Percentiles rank a stretch among this genome's conserved stretches.
Conservation (phyloP, 192 early-diverging fungal species). For the Coemansia furcata region DNA sequence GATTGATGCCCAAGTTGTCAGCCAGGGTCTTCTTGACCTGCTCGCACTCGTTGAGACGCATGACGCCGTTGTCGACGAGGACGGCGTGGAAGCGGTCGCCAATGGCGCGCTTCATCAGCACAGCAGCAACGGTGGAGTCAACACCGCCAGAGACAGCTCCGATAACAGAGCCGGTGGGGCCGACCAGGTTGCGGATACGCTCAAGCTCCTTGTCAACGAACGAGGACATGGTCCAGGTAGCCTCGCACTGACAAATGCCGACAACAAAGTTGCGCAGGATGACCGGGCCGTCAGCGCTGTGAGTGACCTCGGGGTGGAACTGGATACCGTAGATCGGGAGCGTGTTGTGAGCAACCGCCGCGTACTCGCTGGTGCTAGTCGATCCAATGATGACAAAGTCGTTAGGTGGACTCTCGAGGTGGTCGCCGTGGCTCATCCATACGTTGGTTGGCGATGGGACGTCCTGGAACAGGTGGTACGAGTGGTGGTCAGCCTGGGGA, state of each 20-base stretch:
- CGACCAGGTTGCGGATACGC: conserved; percentile 88
- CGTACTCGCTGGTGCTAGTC: conserved; percentile 86
- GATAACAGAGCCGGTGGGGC: conserved; percentile 88
- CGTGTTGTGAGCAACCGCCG: conserved; percentile 79
- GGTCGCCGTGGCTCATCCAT: conserved; percentile 99
- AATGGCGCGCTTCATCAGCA: conserved; percentile 95
- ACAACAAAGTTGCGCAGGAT: conserved; percentile 94
- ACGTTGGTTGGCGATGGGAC: conserved; percentile 63
- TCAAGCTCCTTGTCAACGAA: conserved; percentile 98
- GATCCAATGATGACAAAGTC: conserved; percentile 84
- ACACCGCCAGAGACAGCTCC: conserved; percentile 98
- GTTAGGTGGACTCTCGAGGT: conserved; percentile 73
- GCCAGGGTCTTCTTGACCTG: conserved; percentile 79
- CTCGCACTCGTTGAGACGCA: conserved; percentile 95
- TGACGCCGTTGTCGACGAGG: conserved; percentile 97
- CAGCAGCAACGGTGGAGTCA: conserved; percentile 94
- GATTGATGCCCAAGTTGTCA: conserved; percentile 92
- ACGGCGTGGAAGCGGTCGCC: conserved; percentile 98
- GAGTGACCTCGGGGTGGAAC: conserved; percentile 99
- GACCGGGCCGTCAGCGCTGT: conserved; percentile 80
- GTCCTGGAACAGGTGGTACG: conserved; percentile 67
- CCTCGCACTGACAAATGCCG: conserved; percentile 77
- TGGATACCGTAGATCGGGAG: conserved; percentile 92
- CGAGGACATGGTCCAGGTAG: conserved; percentile 95
- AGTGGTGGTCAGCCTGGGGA: conserved; percentile 62